Conservation (phyloP, 2,329 filamentous ascomycete genomes). For the Penicillium sp. region DNA sequence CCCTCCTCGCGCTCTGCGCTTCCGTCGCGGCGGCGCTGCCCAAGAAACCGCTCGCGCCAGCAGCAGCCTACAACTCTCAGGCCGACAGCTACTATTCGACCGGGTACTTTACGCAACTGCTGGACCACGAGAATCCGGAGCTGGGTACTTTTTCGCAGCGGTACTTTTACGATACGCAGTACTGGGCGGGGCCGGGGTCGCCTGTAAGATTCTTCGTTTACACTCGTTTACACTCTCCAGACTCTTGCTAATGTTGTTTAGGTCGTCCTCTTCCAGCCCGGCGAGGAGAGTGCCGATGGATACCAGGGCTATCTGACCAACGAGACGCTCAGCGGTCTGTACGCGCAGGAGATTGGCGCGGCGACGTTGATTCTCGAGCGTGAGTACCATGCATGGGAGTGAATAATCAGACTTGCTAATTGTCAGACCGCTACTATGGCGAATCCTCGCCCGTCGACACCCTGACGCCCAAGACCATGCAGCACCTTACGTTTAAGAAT, state of each 20-base stretch:
- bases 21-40: conserved; percentile 5
- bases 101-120: conserved; percentile 51
- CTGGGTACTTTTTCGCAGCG: conserved; percentile 54
- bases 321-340: conserved; percentile 46
- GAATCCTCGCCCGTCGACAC: conserved; percentile 51
- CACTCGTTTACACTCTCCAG: too few relatives aligned
- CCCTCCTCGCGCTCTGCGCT: conserved; percentile 1
- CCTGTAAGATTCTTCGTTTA: conserved; percentile 45
- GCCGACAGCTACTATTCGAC: conserved; percentile 14
- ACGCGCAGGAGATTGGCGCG: conserved; percentile 51
- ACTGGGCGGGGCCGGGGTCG: conserved; percentile 53
- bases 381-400: conserved; percentile 21
- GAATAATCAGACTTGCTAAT: background rate
- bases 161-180: conserved; percentile 51
- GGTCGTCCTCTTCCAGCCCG: conserved; percentile 52
- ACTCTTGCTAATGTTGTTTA: conserved; percentile 19
- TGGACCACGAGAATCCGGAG: conserved; percentile 56
- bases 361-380: conserved; percentile 56
- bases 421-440: conserved; percentile 55
- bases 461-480: conserved; percentile 51
- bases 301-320: conserved; percentile 53
- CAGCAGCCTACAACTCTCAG: background rate
- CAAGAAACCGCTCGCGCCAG: background rate
- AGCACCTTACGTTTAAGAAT: conserved; percentile 53
- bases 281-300: conserved; percentile 46